These are phyloP conservation scores for Gloeophyllum trabeum DNA, from an alignment of 768 basidiomycete species.

Conservation along the genomic window DNA sequence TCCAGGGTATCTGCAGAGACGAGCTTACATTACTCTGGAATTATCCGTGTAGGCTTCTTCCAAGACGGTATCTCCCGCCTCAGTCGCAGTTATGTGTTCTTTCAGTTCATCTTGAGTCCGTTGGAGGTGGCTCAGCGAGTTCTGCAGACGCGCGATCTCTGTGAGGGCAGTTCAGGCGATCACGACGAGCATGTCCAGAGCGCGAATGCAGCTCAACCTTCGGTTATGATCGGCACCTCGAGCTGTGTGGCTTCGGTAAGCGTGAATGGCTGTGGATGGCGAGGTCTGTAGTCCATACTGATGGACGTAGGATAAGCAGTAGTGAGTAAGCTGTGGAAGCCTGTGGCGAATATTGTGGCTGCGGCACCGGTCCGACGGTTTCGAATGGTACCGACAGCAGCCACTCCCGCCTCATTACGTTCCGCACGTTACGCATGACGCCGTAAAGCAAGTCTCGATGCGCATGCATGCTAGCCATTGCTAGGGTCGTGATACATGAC, in stretches of 20 bases:
- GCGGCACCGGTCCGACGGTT: too few species aligned
- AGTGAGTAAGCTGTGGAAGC: too few species aligned
- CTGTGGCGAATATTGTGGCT: too few species aligned
- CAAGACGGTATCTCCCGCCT: constrained; percentile 43
- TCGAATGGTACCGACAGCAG: too few species aligned
- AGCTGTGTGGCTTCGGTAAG: constrained; percentile 49
- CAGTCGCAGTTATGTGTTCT: constrained; percentile 28
- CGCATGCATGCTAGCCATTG: too few species aligned
- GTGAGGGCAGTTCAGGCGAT: constrained; percentile 3
- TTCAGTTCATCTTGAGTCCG: constrained; percentile 50
- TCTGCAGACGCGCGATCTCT: constrained; percentile 71
- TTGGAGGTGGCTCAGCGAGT: constrained; percentile 53
- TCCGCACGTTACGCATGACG: too few species aligned
- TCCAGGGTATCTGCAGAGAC: background rate
- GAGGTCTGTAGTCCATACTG: constrained; percentile 66
- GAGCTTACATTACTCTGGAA: constrained; percentile 51
- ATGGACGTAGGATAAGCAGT: too few species aligned
- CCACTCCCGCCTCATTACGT: too few species aligned
- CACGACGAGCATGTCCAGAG: constrained; percentile 1
- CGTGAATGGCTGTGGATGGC: constrained; percentile 68
- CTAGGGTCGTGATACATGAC: too few species aligned
- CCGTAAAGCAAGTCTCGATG: too few species aligned
- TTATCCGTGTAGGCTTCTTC: constrained; percentile 60
- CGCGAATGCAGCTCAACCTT: constrained; percentile 35
- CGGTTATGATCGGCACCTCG: constrained; percentile 55